A percentile compares a stretch with the other conserved stretches of the same genome.
Evolutionary conservation across 2,329 filamentous ascomycete species (phyloP).

Genomic region (Thielaviopsis ethacetica): DNA sequence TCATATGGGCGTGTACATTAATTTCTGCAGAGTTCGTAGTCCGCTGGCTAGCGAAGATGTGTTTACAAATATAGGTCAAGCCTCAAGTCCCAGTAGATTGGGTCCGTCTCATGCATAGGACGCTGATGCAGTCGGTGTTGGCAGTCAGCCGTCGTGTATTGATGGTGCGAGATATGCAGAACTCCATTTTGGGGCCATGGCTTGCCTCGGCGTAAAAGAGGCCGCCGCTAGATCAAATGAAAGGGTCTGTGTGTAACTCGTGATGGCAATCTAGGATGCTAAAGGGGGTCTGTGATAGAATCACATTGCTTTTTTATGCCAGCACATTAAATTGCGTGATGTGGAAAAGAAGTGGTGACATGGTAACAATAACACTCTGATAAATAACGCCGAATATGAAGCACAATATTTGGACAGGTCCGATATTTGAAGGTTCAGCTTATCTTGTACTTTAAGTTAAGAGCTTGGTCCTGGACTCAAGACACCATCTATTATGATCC

Average conservation of each 20-base stretch:
- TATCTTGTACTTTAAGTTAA: too few relatives aligned
- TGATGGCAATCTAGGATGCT: neutral
- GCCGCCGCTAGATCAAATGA: neutral
- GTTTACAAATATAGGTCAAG: neutral
- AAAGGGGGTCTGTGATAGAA: neutral
- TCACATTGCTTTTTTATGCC: neutral
- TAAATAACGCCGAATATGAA: neutral
- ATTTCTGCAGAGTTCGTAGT: too few relatives aligned
- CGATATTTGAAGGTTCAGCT: too few relatives aligned
- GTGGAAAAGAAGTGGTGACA: neutral
- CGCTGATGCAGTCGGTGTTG: neutral
- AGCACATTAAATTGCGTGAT: neutral
- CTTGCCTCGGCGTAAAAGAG: neutral
- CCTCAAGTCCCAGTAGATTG: neutral
- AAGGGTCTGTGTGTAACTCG: neutral
- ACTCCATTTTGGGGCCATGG: neutral
- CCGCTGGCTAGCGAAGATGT: neutral
- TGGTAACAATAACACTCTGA: neutral
- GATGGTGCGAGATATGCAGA: neutral
- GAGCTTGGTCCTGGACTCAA: too few relatives aligned
- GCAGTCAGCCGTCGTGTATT: neutral
- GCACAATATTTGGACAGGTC: neutral
- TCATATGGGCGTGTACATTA: too few relatives aligned
- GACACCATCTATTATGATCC: neutral
- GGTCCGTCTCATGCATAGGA: neutral